Evolutionary conservation across 2,329 filamentous ascomycete genomes (phyloP), one percentile per base, ranked within the genome.

Genomic region (Calonectria fujianensis): DNA sequence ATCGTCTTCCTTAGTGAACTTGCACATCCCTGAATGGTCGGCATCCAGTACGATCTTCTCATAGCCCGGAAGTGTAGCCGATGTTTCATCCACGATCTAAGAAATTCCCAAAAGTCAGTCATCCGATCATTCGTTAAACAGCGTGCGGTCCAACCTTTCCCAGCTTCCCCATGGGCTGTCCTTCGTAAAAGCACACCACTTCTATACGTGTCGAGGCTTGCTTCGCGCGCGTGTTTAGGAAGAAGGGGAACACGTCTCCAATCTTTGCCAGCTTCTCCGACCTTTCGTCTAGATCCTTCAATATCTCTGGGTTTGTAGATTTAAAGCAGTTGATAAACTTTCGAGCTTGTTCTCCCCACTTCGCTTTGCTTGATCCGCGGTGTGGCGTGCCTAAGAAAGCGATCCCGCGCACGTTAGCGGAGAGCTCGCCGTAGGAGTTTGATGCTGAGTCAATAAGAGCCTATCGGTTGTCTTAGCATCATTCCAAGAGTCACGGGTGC

Each of bases 151-250:
- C 10, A 48, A 48, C 45, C 45, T 48, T 48, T 11, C 45, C 45
- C n/a, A 48, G 5, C 45, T 48, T 48, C 45, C 45, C 45, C 45
- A 48, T 48, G 3, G 45, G 45, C n/a, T 24, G 20, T 24, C 45
- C 45, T 48, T 48, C 45, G n/a, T 48, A 48, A 24, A 48, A 48
- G 45, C 45, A 48, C n/a, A 48, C 20, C n/a, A 48, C 45, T 48
- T 48, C 45, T 48, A 48, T 48, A 0, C 45, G 45, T 6, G 20
- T 48, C 6, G 20, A 24, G 45, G 20, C 45, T 10, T 48, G 45
- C n/a, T 24, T 48, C n/a, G 45, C 45, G 8, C 45, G 45, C 9
- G 45, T 48, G 10, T 48, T 48, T 13, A 48, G 45, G 45, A 48
- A 24, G 45, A 48, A 48, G 8, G 45, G 45, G 5, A 48, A 48